Evolutionary conservation across 1,284 basidiomycete genomes (phyloP).

Genomic region (Melampsora americana): DNA sequence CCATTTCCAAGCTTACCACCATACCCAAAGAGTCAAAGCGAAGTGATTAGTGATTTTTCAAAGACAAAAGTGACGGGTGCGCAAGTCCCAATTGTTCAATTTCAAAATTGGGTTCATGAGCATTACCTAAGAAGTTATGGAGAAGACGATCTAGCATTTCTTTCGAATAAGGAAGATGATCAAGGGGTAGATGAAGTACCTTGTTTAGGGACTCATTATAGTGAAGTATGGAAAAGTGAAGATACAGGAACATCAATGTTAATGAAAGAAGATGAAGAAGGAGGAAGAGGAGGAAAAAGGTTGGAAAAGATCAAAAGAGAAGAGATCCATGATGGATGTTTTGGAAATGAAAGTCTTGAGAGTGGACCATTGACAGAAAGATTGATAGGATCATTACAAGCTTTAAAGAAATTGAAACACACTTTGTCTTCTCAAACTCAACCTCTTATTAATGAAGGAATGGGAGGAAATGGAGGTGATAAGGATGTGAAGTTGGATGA

Average conservation of each 20-base stretch:
- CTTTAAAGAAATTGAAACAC: background rate
- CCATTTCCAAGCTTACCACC: conserved; percentile 67
- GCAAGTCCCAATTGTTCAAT: conserved; percentile 63
- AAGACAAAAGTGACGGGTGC: conserved; percentile 67
- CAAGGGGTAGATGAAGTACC: conserved; percentile 1
- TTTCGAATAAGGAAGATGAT: conserved; percentile 58
- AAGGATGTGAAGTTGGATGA: background rate
- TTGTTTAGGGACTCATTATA: conserved; percentile 78
- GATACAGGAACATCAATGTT: conserved; percentile 63
- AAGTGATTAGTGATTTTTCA: conserved; percentile 81
- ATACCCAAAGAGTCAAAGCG: conserved; percentile 72
- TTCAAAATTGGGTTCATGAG: conserved; percentile 72
- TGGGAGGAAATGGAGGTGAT: background rate
- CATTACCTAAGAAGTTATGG: conserved; percentile 77
- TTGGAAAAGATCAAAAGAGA: conserved; percentile 61
- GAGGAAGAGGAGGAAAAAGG: conserved; percentile 61
- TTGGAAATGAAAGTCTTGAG: conserved; percentile 65
- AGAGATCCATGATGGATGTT: conserved; percentile 64
- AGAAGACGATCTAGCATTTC: conserved; percentile 85
- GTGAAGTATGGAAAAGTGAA: conserved; percentile 85
- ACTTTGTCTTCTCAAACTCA: background rate
- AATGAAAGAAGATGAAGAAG: conserved; percentile 48
- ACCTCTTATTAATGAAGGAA: background rate
- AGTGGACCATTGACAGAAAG: conserved; percentile 71
- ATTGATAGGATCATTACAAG: conserved; percentile 48